Conservation (phyloP, 1,284 basidiomycete species). For the Cystobasidiaceae sp. region DNA sequence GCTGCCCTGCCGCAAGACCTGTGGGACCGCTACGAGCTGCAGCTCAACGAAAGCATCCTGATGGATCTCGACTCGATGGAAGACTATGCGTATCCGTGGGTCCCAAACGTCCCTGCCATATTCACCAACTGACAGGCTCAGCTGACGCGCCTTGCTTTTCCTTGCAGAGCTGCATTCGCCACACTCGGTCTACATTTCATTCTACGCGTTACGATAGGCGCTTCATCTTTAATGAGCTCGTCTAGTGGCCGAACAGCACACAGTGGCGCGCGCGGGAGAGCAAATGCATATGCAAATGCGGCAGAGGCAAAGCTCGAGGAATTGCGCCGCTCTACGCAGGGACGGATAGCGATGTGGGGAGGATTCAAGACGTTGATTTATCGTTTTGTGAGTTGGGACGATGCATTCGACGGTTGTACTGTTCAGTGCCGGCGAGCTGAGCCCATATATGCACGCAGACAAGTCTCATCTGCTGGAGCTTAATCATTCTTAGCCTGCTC, state of each 20-base stretch:
- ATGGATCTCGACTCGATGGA: constrained; percentile 5
- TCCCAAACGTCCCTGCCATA: neutral
- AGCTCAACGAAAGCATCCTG: constrained; percentile 2
- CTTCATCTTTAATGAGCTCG: neutral
- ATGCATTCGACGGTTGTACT: neutral
- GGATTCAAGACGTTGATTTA: neutral
- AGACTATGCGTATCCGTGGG: constrained; percentile 24
- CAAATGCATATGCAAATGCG: constrained; percentile 2
- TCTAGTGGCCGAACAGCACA: neutral
- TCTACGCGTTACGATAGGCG: constrained; percentile 1
- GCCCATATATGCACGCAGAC: neutral
- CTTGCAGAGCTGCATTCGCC: neutral
- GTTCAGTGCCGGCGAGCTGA: neutral
- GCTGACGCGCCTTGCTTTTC: neutral
- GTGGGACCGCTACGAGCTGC: constrained; percentile 24
- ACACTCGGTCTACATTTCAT: constrained; percentile 6
- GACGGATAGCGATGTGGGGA: neutral
- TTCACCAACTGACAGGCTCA: neutral
- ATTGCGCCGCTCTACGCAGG: constrained; percentile 7
- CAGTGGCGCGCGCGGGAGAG: neutral
- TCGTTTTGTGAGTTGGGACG: neutral
- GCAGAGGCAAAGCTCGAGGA: constrained; percentile 22
- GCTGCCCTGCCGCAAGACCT: constrained; percentile 6
- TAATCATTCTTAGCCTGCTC: constrained; percentile 40
- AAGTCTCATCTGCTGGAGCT: constrained; percentile 13